Percentiles rank a stretch among this genome's conserved stretches.
These are phyloP conservation scores for Delonix regia DNA, from an alignment of 306 rosid genomes.

Conservation along the genomic window DNA sequence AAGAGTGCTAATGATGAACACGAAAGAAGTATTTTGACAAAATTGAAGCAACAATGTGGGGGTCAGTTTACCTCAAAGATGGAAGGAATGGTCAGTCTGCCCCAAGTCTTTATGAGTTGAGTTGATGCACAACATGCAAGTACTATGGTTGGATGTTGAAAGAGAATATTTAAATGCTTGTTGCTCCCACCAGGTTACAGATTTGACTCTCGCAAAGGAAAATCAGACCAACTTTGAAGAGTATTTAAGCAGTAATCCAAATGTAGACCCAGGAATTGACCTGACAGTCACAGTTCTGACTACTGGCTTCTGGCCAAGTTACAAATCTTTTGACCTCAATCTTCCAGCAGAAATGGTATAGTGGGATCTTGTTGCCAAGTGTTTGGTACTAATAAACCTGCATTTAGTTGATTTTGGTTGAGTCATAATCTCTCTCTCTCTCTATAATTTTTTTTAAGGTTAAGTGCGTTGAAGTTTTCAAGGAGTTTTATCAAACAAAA, in stretches of 20 bases:
- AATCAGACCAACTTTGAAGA: conserved; percentile 85
- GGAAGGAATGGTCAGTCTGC: conserved; percentile 93
- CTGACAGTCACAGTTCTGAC: conserved; percentile 92
- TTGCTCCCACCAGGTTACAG: conserved; percentile 70
- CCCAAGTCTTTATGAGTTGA: conserved; percentile 19
- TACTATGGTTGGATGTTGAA: conserved; percentile 26
- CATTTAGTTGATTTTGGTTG: conserved; percentile 27
- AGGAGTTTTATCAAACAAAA: conserved; percentile 85
- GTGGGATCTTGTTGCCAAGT: conserved; percentile 20
- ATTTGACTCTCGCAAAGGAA: conserved; percentile 89
- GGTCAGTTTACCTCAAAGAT: conserved; percentile 94
- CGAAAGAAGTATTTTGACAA: conserved; percentile 80
- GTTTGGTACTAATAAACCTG: conserved; percentile 25
- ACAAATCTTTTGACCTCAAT: conserved; percentile 90
- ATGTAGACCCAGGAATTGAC: conserved; percentile 84
- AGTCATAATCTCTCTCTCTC: background rate
- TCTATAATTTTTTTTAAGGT: conserved; percentile 46
- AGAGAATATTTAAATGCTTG: conserved; percentile 17
- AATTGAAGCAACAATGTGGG: conserved; percentile 94
- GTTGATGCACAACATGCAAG: background rate
- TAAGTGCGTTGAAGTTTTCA: conserved; percentile 91
- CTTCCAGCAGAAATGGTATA: conserved; percentile 96
- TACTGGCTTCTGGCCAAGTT: conserved; percentile 97
- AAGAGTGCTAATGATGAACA: conserved; percentile 95
- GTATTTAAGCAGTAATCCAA: conserved; percentile 55